Conservation (phyloP, 495 filamentous ascomycete species). For the Elasticomyces elasticus region DNA sequence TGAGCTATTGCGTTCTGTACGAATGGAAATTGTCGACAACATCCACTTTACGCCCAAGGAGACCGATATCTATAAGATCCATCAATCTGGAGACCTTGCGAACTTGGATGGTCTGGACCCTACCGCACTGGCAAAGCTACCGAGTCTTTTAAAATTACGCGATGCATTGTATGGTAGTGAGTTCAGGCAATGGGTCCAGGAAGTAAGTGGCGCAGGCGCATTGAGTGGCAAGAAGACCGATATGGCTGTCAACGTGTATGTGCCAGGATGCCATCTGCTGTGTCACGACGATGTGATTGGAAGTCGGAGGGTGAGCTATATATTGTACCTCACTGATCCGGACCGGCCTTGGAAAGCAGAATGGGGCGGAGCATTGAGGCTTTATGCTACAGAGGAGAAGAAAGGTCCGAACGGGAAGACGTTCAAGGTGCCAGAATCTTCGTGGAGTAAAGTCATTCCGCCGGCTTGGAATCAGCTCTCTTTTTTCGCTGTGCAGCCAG, state of each 20-base stretch:
- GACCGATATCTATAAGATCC: constrained; percentile 99
- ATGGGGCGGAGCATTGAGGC: constrained; percentile 86
- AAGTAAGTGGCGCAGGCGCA: constrained; percentile 72
- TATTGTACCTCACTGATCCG: constrained; percentile 90
- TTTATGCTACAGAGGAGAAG: constrained; percentile 65
- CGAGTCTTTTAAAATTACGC: constrained; percentile 74
- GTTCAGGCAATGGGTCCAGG: constrained; percentile 80
- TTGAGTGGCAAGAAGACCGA: constrained; percentile 92
- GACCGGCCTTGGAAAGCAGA: constrained; percentile 81
- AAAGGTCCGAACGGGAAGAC: constrained; percentile 49
- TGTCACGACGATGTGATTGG: constrained; percentile 99
- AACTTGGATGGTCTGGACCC: constrained; percentile 91
- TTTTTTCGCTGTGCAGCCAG: constrained; percentile 96
- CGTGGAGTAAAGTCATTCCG: constrained; percentile 52
- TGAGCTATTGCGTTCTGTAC: constrained; percentile 71
- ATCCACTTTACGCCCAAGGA: constrained; percentile 96
- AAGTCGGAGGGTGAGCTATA: constrained; percentile 85
- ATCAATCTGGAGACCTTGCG: constrained; percentile 94
- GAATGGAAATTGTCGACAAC: constrained; percentile 75
- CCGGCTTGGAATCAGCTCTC: constrained; percentile 95
- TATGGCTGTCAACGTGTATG: constrained; percentile 99
- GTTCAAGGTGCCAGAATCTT: constrained; percentile 63
- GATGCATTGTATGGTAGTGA: constrained; percentile 84
- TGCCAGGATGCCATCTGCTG: constrained; percentile 85
- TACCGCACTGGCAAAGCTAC: constrained; percentile 67